Evolutionary conservation across 2,329 filamentous ascomycete species (phyloP).

Genomic region (Chaetomium strumarium): DNA sequence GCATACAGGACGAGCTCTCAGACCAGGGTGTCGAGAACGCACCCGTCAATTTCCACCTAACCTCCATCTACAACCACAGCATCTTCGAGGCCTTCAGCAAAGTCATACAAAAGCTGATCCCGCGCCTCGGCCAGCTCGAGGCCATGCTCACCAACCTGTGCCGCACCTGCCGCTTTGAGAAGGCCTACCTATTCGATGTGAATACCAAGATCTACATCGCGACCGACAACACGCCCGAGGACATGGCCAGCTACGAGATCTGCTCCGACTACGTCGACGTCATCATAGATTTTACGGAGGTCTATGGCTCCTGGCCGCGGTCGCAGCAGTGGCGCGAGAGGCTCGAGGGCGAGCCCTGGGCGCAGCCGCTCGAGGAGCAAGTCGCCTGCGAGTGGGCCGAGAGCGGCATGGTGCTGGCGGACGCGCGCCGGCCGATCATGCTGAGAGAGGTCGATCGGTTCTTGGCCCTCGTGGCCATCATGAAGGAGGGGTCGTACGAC

Average conservation of each 20-base stretch:
- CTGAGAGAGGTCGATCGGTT: slow-evolving; percentile 67
- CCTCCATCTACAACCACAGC: slow-evolving; percentile 96
- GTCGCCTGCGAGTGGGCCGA: slow-evolving; percentile 60
- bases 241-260: slow-evolving; percentile 95
- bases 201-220: slow-evolving; percentile 98
- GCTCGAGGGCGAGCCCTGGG: slow-evolving; percentile 56
- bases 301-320: slow-evolving; percentile 74
- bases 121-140: slow-evolving; percentile 86
- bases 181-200: slow-evolving; percentile 96
- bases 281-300: slow-evolving; percentile 92
- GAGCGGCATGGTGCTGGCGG: slow-evolving; percentile 62
- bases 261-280: slow-evolving; percentile 99
- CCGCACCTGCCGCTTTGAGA: slow-evolving; percentile 91
- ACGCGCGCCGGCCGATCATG: slow-evolving; percentile 59
- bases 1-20: slow-evolving; percentile 91
- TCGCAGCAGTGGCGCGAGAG: slow-evolving; percentile 48
- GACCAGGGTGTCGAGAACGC: slow-evolving; percentile 92
- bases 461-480: slow-evolving; percentile 75
- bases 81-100: slow-evolving; percentile 97
- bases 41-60: slow-evolving; percentile 90
- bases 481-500: slow-evolving; percentile 78
- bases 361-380: slow-evolving; percentile 58
- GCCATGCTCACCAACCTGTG: slow-evolving; percentile 90
- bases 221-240: slow-evolving; percentile 85
- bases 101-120: slow-evolving; percentile 95